Base-by-base conservation (phyloP, 148 eudicot genomes). In the Silene uniflora region DNA sequence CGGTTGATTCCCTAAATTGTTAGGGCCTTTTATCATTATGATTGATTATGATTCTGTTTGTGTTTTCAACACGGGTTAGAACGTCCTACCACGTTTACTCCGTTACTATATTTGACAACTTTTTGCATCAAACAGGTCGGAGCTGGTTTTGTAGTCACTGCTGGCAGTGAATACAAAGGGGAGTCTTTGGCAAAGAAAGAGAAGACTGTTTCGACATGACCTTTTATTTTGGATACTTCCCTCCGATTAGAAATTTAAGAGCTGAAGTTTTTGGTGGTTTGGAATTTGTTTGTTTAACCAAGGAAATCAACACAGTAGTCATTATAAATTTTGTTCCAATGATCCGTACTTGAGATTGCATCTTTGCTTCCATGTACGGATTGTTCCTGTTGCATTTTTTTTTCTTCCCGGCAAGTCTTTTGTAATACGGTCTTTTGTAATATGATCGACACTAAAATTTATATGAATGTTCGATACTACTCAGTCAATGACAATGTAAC, bases 151-250 rank as follows among this genome's bases (percentile, higher is more conserved):
- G 98, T 95, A 64, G 89, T 95, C 10, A 84, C 85, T 52, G 85
- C 98, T 24, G 93, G 97, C 10, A 89, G 98, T 24, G 97, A 95
- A 61, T 70, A 87, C 82, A 95, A 90, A 74, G 92, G 96, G 9
- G 98, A 95, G 75, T 81, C 96, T 12, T 75, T 95, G 81, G 93
- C 98, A 12, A 95, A 82, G 87, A 95, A 89, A 83, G 82, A 90
- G 75, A 81, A 80, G 79, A 72, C 5, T 35, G 62, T 80, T 69
- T 62, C 58, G 21, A 54, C 49, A 35, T 84, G 83, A 83, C 55
- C 65, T 49, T 49, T 12, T 49, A 47, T 58, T 76, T 56, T 18
- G 14, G 6, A 11, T 10, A 22, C 69, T 46, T 29, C 3, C 49
- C 44, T 59, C 64, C 9, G 13, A 0, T 42, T 35, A 49, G 10